These are phyloP conservation scores for Hanseniaspora lindneri DNA, from an alignment of 805 yeast genomes.

Conservation along the genomic window DNA sequence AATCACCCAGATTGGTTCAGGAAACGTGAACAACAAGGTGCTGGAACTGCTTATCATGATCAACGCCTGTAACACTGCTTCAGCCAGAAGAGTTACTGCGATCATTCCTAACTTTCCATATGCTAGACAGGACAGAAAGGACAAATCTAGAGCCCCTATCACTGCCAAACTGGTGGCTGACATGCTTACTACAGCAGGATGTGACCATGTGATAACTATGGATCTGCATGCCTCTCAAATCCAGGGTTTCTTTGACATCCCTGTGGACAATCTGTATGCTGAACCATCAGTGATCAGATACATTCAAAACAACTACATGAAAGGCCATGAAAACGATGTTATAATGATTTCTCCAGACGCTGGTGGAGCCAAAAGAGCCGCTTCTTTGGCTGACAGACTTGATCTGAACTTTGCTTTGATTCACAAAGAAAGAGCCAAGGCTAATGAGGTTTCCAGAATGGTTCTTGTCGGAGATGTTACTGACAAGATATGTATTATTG, in stretches of 20 bases:
- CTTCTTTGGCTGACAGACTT: slow-evolving; percentile 80
- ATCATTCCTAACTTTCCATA: slow-evolving; percentile 93
- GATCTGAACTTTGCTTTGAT: slow-evolving; percentile 90
- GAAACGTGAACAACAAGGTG: slow-evolving; percentile 71
- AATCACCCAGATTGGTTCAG: slow-evolving; percentile 70
- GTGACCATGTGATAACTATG: slow-evolving; percentile 91
- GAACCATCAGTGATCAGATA: slow-evolving; percentile 83
- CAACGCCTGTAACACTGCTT: slow-evolving; percentile 91
- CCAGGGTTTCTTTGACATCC: slow-evolving; percentile 90
- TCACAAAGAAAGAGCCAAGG: slow-evolving; percentile 90
- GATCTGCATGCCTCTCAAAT: slow-evolving; percentile 96
- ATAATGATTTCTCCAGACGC: slow-evolving; percentile 95
- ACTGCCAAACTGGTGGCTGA: slow-evolving; percentile 92
- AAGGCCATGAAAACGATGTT: slow-evolving; percentile 34
- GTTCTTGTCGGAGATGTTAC: slow-evolving; percentile 91
- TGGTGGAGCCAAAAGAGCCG: slow-evolving; percentile 97
- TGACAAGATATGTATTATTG: slow-evolving; percentile 67
- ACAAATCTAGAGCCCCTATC: slow-evolving; percentile 89
- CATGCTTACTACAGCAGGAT: slow-evolving; percentile 83
- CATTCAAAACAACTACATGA: slow-evolving; percentile 47
- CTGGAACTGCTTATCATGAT: slow-evolving; percentile 83
- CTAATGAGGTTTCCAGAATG: slow-evolving; percentile 91
- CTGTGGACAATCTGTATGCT: slow-evolving; percentile 91
- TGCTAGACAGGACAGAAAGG: slow-evolving; percentile 95
- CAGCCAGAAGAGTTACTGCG: slow-evolving; percentile 87